Percentiles rank a stretch among this genome's conserved stretches.
Conservation (phyloP, 306 rosid genomes). For the Ammopiptanthus mongolicus region DNA sequence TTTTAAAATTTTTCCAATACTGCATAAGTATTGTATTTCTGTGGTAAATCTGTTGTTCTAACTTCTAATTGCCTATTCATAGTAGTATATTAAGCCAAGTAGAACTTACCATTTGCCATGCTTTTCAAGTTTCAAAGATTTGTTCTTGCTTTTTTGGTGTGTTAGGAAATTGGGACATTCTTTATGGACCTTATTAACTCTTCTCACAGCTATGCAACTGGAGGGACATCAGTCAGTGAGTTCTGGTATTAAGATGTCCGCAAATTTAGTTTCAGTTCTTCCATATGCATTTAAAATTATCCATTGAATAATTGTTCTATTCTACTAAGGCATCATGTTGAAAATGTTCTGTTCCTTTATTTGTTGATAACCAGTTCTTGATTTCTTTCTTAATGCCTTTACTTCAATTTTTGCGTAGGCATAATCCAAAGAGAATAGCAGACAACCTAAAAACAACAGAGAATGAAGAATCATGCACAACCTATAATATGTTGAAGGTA, state of each 20-base stretch:
- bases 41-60: neutral
- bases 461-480: slow-evolving; percentile 84
- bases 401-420: slow-evolving; percentile 38
- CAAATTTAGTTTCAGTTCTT: slow-evolving; percentile 17
- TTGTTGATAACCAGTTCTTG: neutral
- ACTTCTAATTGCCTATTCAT: neutral
- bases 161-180: slow-evolving; percentile 68
- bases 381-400: slow-evolving; percentile 1
- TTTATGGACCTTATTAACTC: slow-evolving; percentile 83
- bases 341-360: neutral
- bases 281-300: neutral
- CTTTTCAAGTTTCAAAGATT: slow-evolving; percentile 7
- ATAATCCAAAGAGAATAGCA: slow-evolving; percentile 65
- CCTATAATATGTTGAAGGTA: slow-evolving; percentile 96
- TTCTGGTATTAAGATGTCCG: slow-evolving; percentile 56
- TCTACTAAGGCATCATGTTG: neutral
- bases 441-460: slow-evolving; percentile 41
- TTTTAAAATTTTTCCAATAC: neutral
- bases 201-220: slow-evolving; percentile 94
- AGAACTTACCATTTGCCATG: neutral
- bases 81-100: neutral
- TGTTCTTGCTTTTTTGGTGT: slow-evolving; percentile 12
- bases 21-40: neutral
- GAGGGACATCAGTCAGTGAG: slow-evolving; percentile 84
- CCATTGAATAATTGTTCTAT: slow-evolving; percentile 2